Evolutionary conservation across 2,329 filamentous ascomycete genomes (phyloP), one percentile per base, ranked within the genome.

Genomic region (Mycocentrospora acerina): DNA sequence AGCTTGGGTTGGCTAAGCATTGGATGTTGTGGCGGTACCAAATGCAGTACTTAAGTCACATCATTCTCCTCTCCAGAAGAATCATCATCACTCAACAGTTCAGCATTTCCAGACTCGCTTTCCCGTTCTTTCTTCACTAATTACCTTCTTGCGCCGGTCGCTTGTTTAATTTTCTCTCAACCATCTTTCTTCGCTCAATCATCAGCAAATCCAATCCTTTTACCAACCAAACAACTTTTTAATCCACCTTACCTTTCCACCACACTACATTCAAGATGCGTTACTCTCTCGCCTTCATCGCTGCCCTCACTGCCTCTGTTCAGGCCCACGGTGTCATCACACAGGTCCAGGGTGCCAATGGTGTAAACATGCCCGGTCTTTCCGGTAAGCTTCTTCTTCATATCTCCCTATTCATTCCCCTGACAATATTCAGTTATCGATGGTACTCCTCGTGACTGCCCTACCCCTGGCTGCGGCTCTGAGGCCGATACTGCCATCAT

Each of bases 401-500:
- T 9, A 14, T 29, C 15, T 30, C 38, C 28, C 10, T n/a, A n/a
- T 13, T n/a, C 25, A 13, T 15, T 13, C 25, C 30, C 33, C 48
- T 53, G 40, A 60, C 40, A 35, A 37, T 13, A 16, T 18, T 35
- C 40, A 81, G 79, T 85, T 48, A 71, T 73, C 31, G 82, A 86
- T 45, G 82, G 81, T 55, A 85, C 82, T 46, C 83, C 82, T 34
- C 81, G 83, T 57, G 81, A 86, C 68, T 86, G 82, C 64, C 71
- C 78, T 34, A 71, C 70, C 54, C 80, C 82, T 52, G 48, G 62
- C 30, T 85, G 81, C 59, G 83, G 82, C 42, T 76, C 82, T n/a
- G 77, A 86, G 62, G 79, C 77, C 42, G 83, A 86, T 59, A 86
- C 83, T n/a, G 74, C 82, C 63, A 84, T 86, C 71, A 84, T 86